Conservation (phyloP, 2,329 filamentous ascomycete species). For the Emmonsiellopsis sp. region DNA sequence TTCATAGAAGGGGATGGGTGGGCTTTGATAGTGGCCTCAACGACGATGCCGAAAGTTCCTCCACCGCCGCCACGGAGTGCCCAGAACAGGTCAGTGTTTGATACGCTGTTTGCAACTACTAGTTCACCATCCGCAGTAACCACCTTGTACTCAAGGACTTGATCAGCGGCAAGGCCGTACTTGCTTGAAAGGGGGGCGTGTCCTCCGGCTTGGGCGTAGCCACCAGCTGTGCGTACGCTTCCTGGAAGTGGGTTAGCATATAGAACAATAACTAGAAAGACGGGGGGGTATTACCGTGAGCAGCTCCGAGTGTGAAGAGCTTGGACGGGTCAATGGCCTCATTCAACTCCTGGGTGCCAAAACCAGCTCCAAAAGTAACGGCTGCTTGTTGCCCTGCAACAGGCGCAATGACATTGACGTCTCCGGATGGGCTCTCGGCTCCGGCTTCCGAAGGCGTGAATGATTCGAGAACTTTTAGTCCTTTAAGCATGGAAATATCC, state of each 20-base stretch:
- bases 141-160: conserved; percentile 48
- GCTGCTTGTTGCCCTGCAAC: conserved; percentile 1
- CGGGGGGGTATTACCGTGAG: not conserved
- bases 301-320: conserved; percentile 2
- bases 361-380: conserved; percentile 3
- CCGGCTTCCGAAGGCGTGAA: not conserved
- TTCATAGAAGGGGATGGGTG: conserved; percentile 5
- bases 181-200: conserved; percentile 44
- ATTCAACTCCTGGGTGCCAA: not conserved
- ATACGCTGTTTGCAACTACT: conserved; percentile 37
- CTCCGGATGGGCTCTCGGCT: conserved; percentile 1
- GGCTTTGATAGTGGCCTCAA: conserved; percentile 45
- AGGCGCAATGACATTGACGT: not conserved
- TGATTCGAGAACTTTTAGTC: conserved; percentile 2
- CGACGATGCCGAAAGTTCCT: conserved; percentile 50
- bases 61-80: conserved; percentile 52
- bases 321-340: not conserved
- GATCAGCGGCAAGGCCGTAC: conserved; percentile 51
- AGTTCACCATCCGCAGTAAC: conserved; percentile 43
- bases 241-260: not conserved
- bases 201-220: conserved; percentile 53
- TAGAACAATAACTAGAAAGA: not conserved
- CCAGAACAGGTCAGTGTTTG: conserved; percentile 54
- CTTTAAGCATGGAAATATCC: not conserved
- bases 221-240: conserved; percentile 47